Percentiles rank a stretch among this genome's conserved stretches.
Evolutionary conservation across 805 yeast genomes (phyloP).

Genomic region (Metschnikowia proteae): DNA sequence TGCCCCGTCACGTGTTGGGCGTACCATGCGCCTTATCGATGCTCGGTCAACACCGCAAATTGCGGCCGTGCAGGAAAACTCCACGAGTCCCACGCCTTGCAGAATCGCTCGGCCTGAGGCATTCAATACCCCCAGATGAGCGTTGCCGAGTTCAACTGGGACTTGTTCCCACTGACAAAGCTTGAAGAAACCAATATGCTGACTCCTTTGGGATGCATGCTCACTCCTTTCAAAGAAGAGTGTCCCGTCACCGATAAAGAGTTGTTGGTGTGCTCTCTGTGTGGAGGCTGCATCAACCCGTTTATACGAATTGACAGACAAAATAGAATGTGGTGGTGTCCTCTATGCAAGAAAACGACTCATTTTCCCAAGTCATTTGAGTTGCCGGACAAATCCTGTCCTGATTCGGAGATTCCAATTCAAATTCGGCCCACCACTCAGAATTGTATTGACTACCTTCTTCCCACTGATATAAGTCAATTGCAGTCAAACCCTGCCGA

Average conservation of each 20-base stretch:
- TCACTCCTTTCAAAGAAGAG: constrained; percentile 23
- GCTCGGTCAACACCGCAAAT: constrained; percentile 1
- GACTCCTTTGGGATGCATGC: constrained; percentile 38
- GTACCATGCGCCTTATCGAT: neutral
- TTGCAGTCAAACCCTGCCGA: constrained; percentile 8
- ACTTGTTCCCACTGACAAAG: constrained; percentile 42
- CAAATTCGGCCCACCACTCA: constrained; percentile 23
- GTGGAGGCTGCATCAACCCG: constrained; percentile 29
- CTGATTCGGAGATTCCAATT: constrained; percentile 25
- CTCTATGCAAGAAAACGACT: constrained; percentile 27
- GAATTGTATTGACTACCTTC: constrained; percentile 28
- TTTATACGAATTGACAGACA: constrained; percentile 26
- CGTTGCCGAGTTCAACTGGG: constrained; percentile 67
- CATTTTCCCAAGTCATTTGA: constrained; percentile 20
- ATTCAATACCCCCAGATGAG: constrained; percentile 7
- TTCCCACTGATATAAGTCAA: constrained; percentile 27
- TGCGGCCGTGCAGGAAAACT: neutral
- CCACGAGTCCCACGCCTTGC: neutral
- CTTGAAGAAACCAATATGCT: constrained; percentile 31
- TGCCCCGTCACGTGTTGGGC: neutral
- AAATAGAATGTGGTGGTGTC: constrained; percentile 39
- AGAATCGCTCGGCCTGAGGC: neutral
- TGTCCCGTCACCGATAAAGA: constrained; percentile 6
- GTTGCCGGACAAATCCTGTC: constrained; percentile 14
- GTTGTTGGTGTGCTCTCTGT: constrained; percentile 26